A percentile compares a stretch with the other conserved stretches of the same genome.
Evolutionary conservation across 1,284 basidiomycete genomes (phyloP).

Genomic region (Xanthoconium separans): DNA sequence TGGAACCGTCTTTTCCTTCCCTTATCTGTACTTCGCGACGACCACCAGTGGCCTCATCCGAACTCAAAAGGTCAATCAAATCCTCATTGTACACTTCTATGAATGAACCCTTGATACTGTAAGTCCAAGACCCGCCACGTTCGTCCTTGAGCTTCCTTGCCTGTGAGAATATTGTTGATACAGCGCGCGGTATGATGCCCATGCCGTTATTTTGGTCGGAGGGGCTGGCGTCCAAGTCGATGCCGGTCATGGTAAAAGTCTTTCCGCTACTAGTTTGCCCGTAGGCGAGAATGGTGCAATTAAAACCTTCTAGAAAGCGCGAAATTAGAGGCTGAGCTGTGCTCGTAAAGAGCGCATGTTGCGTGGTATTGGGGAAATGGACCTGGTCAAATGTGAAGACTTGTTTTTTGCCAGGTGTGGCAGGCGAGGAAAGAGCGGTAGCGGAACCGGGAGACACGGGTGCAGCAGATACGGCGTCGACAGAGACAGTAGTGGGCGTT

Average conservation of each 20-base stretch:
- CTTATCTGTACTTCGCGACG: constrained; percentile 91
- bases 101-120: constrained; percentile 80
- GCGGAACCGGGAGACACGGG: constrained; percentile 49
- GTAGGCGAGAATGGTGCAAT: constrained; percentile 97
- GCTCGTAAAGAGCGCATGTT: constrained; percentile 81
- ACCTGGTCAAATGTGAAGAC: constrained; percentile 94
- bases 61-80: constrained; percentile 83
- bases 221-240: constrained; percentile 82
- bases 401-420: constrained; percentile 70
- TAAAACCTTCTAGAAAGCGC: constrained; percentile 94
- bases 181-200: constrained; percentile 95
- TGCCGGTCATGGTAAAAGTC: constrained; percentile 95
- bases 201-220: constrained; percentile 72
- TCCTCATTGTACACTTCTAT: constrained; percentile 99
- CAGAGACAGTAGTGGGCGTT: constrained; percentile 66
- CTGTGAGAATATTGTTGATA: constrained; percentile 85
- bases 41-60: constrained; percentile 61
- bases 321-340: constrained; percentile 86
- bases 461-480: constrained; percentile 61
- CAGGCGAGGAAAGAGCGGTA: constrained; percentile 39
- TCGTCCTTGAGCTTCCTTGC: constrained; percentile 77
- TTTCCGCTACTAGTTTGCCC: constrained; percentile 98
- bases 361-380: constrained; percentile 78
- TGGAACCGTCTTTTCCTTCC: constrained; percentile 94
- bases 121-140: constrained; percentile 71